phyloP scores from a whole-genome alignment of 2,329 filamentous ascomycete genomes.

The Venturia carpophila region DNA sequence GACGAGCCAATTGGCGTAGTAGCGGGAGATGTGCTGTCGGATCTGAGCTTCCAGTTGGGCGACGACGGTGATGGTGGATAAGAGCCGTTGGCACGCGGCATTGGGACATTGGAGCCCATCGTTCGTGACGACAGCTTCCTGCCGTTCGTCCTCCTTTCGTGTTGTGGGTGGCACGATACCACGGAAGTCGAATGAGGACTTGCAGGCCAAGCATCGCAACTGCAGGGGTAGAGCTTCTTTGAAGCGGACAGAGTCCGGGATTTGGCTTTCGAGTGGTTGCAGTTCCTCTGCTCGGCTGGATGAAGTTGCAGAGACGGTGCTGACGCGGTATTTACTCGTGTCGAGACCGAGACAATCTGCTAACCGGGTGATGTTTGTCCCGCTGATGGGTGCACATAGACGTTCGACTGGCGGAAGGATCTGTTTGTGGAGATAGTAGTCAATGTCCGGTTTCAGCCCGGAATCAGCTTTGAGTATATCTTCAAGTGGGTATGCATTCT shows the following conservation, averaged over 20 bases:
- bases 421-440: slow-evolving; percentile 97
- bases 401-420: slow-evolving; percentile 97
- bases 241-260: slow-evolving; percentile 86
- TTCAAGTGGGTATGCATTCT: slow-evolving; percentile 79
- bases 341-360: slow-evolving; percentile 93
- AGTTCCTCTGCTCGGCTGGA: slow-evolving; percentile 53
- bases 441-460: slow-evolving; percentile 76
- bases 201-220: slow-evolving; percentile 77
- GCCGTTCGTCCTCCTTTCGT: slow-evolving; percentile 29
- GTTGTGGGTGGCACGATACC: slow-evolving; percentile 50
- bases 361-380: slow-evolving; percentile 81
- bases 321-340: slow-evolving; percentile 74
- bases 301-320: slow-evolving; percentile 49
- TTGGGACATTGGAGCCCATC: slow-evolving; percentile 66
- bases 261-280: slow-evolving; percentile 86
- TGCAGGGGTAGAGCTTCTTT: slow-evolving; percentile 67
- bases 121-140: slow-evolving; percentile 56
- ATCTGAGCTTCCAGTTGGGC: slow-evolving; percentile 84
- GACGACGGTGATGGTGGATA: slow-evolving; percentile 66
- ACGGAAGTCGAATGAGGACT: slow-evolving; percentile 62
- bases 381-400: slow-evolving; percentile 89
- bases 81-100: slow-evolving; percentile 52
- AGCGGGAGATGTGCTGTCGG: slow-evolving; percentile 66
- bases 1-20: slow-evolving; percentile 87
- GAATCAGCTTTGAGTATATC: slow-evolving; percentile 74